Evolutionary conservation across 129 eudicot species (phyloP), one percentile per base, ranked within the genome.

Genomic region (Glebionis coronaria): DNA sequence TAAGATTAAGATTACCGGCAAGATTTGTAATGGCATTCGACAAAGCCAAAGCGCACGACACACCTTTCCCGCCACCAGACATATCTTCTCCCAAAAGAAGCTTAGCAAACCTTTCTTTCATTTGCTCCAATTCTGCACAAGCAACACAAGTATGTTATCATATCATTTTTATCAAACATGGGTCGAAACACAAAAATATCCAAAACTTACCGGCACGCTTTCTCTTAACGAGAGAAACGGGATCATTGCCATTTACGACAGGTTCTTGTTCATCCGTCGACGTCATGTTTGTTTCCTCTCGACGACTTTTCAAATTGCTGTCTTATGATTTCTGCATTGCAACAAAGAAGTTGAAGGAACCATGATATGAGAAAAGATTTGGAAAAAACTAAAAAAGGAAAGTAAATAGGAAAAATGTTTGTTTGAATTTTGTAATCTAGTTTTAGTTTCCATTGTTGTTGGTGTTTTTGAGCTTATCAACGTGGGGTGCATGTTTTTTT

Each of bases 11-110:
- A 53, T 56, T 75, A 87, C 97, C 95, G 0, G 95, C 91, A 23
- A 90, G 92, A 81, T 90, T 90, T 18, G 97, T 90, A 35, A 90
- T 87, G 51, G 95, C 97, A 56, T 90, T 90, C 12, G 97, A 84
- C 74, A 90, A 78, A 27, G 95, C 97, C 70, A 90, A 65, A 55
- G 97, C 97, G 7, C 95, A 90, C 29, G 95, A 87, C 73, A 90
- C 97, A 23, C 97, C 97, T 64, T 90, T 87, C 3, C 97, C 97
- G 12, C 97, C 88, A 35, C 97, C 97, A 3, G 97, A 90, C 97
- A 90, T 87, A 64, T 90, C 97, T 73, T 90, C 97, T 23, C 95
- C 89, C 44, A 90, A 63, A 46, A 90, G 87, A 71, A 90, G 74
- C 70, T 90, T 90, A 2, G 95, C 79, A 69, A 87, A 90, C 76